Evolutionary conservation across 768 basidiomycete genomes (phyloP).

Genomic region (Agrocybe pediades): DNA sequence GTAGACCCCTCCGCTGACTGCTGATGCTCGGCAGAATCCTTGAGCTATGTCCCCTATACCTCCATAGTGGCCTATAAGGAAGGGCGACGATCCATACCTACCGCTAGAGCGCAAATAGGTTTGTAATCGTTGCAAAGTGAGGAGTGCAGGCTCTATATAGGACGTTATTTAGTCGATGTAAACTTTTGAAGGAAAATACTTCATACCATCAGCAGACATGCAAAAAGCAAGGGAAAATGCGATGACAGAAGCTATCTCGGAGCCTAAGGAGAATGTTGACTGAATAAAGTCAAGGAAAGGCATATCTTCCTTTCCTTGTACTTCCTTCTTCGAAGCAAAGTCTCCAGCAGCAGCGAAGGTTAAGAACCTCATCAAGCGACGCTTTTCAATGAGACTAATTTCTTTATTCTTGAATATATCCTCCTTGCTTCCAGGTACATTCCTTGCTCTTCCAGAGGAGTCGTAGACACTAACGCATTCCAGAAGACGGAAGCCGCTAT

Average conservation of each 20-base stretch:
- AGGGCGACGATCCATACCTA: slow-evolving; percentile 80
- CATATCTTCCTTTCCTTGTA: slow-evolving; percentile 52
- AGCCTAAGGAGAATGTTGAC: slow-evolving; percentile 62
- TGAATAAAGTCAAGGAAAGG: slow-evolving; percentile 69
- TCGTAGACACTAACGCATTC: slow-evolving; percentile 68
- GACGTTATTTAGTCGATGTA: not conserved
- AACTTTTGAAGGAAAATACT: not conserved
- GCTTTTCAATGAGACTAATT: slow-evolving; percentile 80
- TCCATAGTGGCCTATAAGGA: slow-evolving; percentile 94
- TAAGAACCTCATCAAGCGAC: slow-evolving; percentile 90
- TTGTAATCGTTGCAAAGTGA: slow-evolving; percentile 69
- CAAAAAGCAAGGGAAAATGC: slow-evolving; percentile 81
- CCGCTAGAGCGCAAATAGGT: slow-evolving; percentile 78
- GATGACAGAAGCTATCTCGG: slow-evolving; percentile 60
- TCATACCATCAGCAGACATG: slow-evolving; percentile 53
- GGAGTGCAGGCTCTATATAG: slow-evolving; percentile 61
- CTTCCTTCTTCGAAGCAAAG: slow-evolving; percentile 64
- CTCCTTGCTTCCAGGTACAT: slow-evolving; percentile 89
- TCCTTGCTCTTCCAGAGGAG: slow-evolving; percentile 45
- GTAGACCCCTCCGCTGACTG: slow-evolving; percentile 77
- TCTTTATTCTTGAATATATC: slow-evolving; percentile 87
- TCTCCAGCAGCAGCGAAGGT: slow-evolving; percentile 76
- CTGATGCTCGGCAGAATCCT: slow-evolving; percentile 86
- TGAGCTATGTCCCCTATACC: slow-evolving; percentile 91
- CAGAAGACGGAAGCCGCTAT: slow-evolving; percentile 88